Evolutionary conservation across 2,329 filamentous ascomycete genomes (phyloP).

Genomic region (Xylariaceae sp.): DNA sequence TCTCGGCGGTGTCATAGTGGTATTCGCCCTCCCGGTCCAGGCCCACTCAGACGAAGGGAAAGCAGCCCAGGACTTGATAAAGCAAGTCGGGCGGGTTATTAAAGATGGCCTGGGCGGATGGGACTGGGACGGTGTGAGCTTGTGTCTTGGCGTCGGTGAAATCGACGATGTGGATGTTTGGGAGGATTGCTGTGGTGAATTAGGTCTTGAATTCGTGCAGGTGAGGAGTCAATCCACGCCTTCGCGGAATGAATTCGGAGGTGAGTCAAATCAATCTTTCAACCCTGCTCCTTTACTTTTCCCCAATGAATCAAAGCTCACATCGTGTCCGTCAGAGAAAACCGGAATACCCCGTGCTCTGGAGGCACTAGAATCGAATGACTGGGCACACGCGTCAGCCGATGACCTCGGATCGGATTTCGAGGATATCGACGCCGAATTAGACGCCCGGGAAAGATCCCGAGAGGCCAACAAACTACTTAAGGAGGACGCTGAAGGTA

Average conservation of each 20-base stretch:
- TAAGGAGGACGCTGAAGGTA: conserved; percentile 25
- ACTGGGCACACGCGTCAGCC: conserved; percentile 49
- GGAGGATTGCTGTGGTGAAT: conserved; percentile 57
- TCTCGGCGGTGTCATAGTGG: conserved; percentile 56
- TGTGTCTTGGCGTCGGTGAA: conserved; percentile 55
- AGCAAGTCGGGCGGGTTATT: conserved; percentile 52
- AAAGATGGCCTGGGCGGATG: conserved; percentile 55
- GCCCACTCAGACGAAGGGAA: conserved; percentile 24
- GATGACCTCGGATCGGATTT: conserved; percentile 35
- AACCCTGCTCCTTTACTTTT: not conserved
- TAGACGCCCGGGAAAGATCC: conserved; percentile 26
- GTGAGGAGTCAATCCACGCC: conserved; percentile 39
- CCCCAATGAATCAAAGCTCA: not conserved
- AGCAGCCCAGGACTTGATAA: conserved; percentile 42
- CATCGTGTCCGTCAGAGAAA: conserved; percentile 44
- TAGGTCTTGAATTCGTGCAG: conserved; percentile 61
- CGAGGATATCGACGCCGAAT: conserved; percentile 33
- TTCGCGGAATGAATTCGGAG: conserved; percentile 55
- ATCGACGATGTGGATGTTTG: conserved; percentile 49
- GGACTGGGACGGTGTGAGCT: conserved; percentile 60
- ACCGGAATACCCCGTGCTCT: conserved; percentile 54
- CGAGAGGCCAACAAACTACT: conserved; percentile 21
- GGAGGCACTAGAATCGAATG: conserved; percentile 62
- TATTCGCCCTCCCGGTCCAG: conserved; percentile 43
- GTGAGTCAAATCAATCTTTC: conserved; percentile 37